Conservation (phyloP, 2,329 filamentous ascomycete species). For the Cylindrodendrum hubeiense region DNA sequence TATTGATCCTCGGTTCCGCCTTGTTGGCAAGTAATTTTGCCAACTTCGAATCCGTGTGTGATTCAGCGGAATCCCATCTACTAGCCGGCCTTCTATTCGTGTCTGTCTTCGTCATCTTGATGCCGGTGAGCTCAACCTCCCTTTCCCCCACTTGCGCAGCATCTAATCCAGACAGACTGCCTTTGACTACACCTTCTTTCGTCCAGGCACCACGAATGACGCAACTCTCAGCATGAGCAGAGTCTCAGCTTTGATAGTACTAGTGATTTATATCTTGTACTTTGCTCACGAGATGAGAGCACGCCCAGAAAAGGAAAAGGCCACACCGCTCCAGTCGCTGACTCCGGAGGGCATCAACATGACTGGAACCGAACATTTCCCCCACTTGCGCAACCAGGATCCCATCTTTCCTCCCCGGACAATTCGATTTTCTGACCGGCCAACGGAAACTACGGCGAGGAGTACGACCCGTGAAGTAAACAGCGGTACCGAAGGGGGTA, state of each 20-base stretch:
- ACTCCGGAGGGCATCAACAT: conserved; percentile 61
- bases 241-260: conserved; percentile 80
- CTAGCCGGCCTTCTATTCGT: conserved; percentile 53
- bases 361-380: conserved; percentile 9
- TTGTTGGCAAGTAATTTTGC: conserved; percentile 78
- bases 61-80: conserved; percentile 50
- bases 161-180: conserved; percentile 49
- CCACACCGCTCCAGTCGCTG: conserved; percentile 77
- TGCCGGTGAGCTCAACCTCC: conserved; percentile 46
- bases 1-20: conserved; percentile 82
- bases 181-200: conserved; percentile 65
- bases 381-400: conserved; percentile 17
- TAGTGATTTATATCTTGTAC: conserved; percentile 80
- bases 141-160: rapidly evolving
- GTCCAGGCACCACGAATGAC: conserved; percentile 65
- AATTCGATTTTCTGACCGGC: conserved; percentile 48
- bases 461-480: conserved; percentile 31
- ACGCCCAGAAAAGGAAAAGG: conserved; percentile 72
- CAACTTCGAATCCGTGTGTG: conserved; percentile 71
- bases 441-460: conserved; percentile 24
- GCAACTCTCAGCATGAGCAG: conserved; percentile 80
- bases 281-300: conserved; percentile 82
- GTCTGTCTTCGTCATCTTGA: conserved; percentile 54
- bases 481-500: neutral
- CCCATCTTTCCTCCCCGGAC: conserved; percentile 35